Base-by-base conservation (phyloP, 345 rosid species). In the Lepidium didymum region DNA sequence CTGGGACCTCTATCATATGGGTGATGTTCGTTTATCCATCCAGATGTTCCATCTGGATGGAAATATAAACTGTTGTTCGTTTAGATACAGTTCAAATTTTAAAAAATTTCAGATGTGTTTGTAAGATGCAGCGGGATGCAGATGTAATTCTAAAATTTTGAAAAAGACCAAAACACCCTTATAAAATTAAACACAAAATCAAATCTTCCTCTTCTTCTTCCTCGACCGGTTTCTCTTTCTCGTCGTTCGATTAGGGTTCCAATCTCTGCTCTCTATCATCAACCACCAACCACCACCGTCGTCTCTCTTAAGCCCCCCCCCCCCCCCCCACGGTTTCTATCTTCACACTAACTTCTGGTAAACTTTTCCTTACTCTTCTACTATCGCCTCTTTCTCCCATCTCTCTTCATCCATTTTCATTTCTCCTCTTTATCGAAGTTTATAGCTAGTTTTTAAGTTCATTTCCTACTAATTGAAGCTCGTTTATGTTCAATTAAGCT, bases 241-340 rank as follows among this genome's bases (percentile, higher is more conserved):
- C 47, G 2, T 36, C 3, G 46, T 42, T 64, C 40, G 10, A 64
- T 64, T 65, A 65, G 69, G 69, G 69, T 65, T 65, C 40, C 59
- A 64, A 37, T 64, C 23, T 34, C 43, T 54, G 57, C 37, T 42
- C 54, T 4, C 19, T n/a, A 35, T 29, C 56, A 46, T 10, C 25
- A 16, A 4, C 9, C 18, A 1, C 62, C 0, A 19, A 9, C 13
- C 47, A 5, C 23, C 43, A 37, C 7, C 42, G 16, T 47, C 56
- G 9, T 37, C 41, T 37, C 46, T 37, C 11, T 37, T 19, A 7
- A 7, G 45, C 12, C 5, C 42, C 61, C 18, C 21, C 21, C 8
- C 60, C 62, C 12, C 5, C 42, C 61, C 18, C 21, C 21, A 12
- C 60, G 29, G 37, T 12, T 31, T 1, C 16, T 25, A 58, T 64